Evolutionary conservation across 1,284 basidiomycete genomes (phyloP).

Genomic region (Cronartium quercuum): DNA sequence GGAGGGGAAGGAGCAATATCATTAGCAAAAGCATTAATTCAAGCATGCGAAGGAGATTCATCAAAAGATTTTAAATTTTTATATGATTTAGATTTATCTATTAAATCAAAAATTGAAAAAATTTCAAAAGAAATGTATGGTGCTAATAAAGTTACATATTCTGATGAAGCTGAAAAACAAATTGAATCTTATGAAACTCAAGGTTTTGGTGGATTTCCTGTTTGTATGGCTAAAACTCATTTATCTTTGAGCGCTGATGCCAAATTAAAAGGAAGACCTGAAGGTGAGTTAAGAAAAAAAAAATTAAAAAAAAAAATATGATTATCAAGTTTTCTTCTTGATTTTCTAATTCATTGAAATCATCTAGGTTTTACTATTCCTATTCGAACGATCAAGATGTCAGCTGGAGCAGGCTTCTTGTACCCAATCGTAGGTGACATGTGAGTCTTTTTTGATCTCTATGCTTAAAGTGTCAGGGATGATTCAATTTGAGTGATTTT

Average conservation of each 20-base stretch:
- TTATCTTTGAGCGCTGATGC: conserved; percentile 93
- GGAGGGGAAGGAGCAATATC: conserved; percentile 81
- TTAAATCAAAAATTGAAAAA: conserved; percentile 77
- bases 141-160: conserved; percentile 69
- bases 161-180: conserved; percentile 71
- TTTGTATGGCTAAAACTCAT: conserved; percentile 97
- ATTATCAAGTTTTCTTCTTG: conserved; percentile 3
- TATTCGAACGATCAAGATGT: conserved; percentile 78
- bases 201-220: conserved; percentile 68
- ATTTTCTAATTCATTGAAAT: conserved; percentile 46
- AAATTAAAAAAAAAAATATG: conserved; percentile 36
- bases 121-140: conserved; percentile 87
- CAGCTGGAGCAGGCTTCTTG: conserved; percentile 90
- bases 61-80: conserved; percentile 80
- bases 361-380: conserved; percentile 69
- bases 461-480: not conserved
- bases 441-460: conserved; percentile 8
- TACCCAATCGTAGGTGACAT: conserved; percentile 70
- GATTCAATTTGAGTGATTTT: not conserved
- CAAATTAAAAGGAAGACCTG: conserved; percentile 80
- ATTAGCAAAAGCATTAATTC: conserved; percentile 78
- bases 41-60: conserved; percentile 65
- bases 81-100: conserved; percentile 66
- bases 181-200: conserved; percentile 87
- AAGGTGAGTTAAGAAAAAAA: conserved; percentile 53